Base-by-base conservation (phyloP, 2,329 filamentous ascomycete genomes). In the Fusarium sulawesiense region DNA sequence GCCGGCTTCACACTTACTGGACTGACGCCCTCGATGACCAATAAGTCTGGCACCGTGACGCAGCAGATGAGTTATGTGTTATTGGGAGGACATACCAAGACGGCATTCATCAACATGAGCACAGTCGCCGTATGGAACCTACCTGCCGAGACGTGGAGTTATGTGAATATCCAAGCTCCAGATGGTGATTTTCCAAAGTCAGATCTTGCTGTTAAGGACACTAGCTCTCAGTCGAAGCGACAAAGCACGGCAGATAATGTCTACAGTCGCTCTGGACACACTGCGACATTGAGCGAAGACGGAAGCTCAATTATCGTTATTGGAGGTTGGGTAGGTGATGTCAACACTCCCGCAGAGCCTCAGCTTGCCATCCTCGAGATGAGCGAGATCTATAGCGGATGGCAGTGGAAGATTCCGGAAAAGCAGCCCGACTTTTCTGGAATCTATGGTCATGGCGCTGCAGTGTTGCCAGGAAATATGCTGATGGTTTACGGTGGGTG, bases 71-170 rank as follows among this genome's bases (percentile, higher is more conserved):
- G 91, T 73, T 95, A 93, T 71, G 88, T 97, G 14, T 81, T 98
- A 23, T 82, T 98, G 18, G 95, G 94, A 42, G 95, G 95, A 1
- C 94, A 98, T 77, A 97, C 94, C 0, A 85, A 89, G 72, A 80
- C 84, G 18, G 94, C 94, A 0, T 98, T 97, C 77, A 91, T 98
- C 81, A 97, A 98, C 78, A 98, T 97, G 91, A 97, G 93, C 60
- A 93, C 93, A 45, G 88, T 95, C 2, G 95, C 94, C 0, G 83
- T 98, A 3, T 97, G 94, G 85, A 94, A 90, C 56, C 83, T 98
- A 9, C 95, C 95, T 0, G 92, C 97, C 75, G 90, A 94, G 76
- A 91, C 88, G 56, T 98, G 95, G 95, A 91, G 89, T 29, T 98
- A 95, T 77, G 83, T 97, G 27, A 84, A 86, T 2, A 88, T 94